These are phyloP conservation scores for Eutreptiella sp. DNA, from an alignment of 208 protist genomes.

Conservation along the genomic window DNA sequence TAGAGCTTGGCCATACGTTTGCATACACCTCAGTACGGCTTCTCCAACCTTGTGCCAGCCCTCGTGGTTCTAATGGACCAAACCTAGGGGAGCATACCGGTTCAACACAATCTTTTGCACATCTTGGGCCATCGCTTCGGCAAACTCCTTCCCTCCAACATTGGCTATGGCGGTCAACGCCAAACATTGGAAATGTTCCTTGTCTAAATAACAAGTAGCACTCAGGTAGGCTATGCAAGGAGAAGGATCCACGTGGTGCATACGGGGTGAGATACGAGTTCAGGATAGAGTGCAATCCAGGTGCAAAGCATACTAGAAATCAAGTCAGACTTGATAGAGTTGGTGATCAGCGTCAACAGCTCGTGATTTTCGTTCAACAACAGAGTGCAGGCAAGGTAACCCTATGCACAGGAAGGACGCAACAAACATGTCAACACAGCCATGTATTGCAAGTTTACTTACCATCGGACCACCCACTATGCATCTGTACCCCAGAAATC, in stretches of 20 bases:
- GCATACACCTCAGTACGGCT: too few relatives aligned
- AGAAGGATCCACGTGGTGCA: slow-evolving; percentile 11
- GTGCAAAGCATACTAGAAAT: too few relatives aligned
- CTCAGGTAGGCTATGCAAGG: too few relatives aligned
- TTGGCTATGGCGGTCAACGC: slow-evolving; percentile 95
- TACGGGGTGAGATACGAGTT: slow-evolving; percentile 18
- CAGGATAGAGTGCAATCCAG: neutral
- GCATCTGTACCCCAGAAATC: too few relatives aligned
- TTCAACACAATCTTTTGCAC: slow-evolving; percentile 89
- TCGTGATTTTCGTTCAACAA: slow-evolving; percentile 95
- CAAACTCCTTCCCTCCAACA: slow-evolving; percentile 92
- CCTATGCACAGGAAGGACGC: slow-evolving; percentile 39
- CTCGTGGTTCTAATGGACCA: neutral
- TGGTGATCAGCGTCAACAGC: slow-evolving; percentile 93
- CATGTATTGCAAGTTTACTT: neutral
- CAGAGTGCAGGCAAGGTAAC: slow-evolving; percentile 90
- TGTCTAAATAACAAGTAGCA: too few relatives aligned
- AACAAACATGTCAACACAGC: slow-evolving; percentile 7
- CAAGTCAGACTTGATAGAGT: slow-evolving; percentile 93
- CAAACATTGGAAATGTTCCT: slow-evolving; percentile 84
- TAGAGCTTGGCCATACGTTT: too few relatives aligned
- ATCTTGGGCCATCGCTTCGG: slow-evolving; percentile 87
- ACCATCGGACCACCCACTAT: too few relatives aligned
- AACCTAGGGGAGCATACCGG: too few relatives aligned
- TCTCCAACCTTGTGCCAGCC: too few relatives aligned